These are phyloP conservation scores for Yamadazyma siamensis DNA, from an alignment of 1,139 yeast genomes.

Conservation along the genomic window DNA sequence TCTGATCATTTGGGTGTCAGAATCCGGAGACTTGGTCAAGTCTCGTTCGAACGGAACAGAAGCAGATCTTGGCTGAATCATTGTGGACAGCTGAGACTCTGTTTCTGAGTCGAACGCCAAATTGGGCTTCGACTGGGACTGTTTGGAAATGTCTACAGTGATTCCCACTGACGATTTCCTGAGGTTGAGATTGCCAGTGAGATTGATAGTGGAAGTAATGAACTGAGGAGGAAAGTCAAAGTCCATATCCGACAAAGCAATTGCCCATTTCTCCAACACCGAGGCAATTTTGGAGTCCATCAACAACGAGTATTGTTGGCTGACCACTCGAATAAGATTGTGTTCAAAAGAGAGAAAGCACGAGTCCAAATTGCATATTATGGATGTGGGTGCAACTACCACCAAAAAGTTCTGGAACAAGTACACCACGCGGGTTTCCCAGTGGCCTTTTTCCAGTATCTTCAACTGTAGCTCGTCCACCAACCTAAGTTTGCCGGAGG, in stretches of 20 bases:
- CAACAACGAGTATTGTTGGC: conserved; percentile 9
- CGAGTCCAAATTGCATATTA: conserved; percentile 6
- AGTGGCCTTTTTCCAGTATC: conserved; percentile 3
- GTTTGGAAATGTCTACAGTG: too few relatives aligned
- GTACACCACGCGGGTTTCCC: conserved; percentile 20
- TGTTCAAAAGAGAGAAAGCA: conserved; percentile 8
- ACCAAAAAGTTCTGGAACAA: conserved; percentile 33
- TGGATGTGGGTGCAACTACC: not conserved
- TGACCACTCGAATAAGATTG: conserved; percentile 6
- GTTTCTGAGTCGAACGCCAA: too few relatives aligned
- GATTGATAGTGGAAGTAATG: conserved; percentile 33
- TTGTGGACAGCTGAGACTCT: too few relatives aligned
- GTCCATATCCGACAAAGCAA: conserved; percentile 34
- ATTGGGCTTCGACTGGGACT: too few relatives aligned
- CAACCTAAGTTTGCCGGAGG: conserved; percentile 34
- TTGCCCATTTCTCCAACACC: conserved; percentile 45
- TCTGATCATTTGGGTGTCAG: not conserved
- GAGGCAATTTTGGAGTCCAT: conserved; percentile 22
- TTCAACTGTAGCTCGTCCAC: conserved; percentile 31
- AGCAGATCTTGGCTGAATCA: too few relatives aligned
- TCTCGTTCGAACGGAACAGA: too few relatives aligned
- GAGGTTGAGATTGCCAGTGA: too few relatives aligned
- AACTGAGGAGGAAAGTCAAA: conserved; percentile 33
- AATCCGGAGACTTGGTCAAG: too few relatives aligned
- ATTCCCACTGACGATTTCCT: too few relatives aligned